Percentiles rank a stretch among this genome's conserved stretches.
Evolutionary conservation across 2,329 filamentous ascomycete genomes (phyloP).

Genomic region (Pyrenochaeta sp.): DNA sequence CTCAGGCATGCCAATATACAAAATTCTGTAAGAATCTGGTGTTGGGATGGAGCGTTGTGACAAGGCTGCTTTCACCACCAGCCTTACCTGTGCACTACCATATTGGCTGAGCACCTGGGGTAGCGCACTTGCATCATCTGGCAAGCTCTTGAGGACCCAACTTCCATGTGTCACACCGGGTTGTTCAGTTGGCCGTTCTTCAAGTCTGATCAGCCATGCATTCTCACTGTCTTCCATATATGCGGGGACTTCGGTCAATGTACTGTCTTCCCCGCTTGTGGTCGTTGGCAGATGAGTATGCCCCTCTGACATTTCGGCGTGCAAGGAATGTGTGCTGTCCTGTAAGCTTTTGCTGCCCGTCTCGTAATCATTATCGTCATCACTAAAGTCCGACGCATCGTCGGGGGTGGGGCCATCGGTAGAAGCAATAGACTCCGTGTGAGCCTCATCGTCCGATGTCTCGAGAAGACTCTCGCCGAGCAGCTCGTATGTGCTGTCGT

Average conservation of each 20-base stretch:
- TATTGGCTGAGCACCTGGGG: constrained; percentile 38
- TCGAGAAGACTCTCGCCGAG: constrained; percentile 42
- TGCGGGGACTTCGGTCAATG: constrained; percentile 37
- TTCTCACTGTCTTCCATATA: constrained; percentile 33
- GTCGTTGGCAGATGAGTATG: constrained; percentile 25
- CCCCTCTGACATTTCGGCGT: constrained; percentile 19
- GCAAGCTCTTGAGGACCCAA: constrained; percentile 33
- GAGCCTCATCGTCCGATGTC: constrained; percentile 48
- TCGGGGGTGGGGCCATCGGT: constrained; percentile 45
- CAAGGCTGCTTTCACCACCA: constrained; percentile 40
- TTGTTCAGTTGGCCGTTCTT: constrained; percentile 29
- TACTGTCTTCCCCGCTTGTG: constrained; percentile 37
- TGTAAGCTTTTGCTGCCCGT: constrained; percentile 26
- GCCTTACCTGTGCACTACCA: constrained; percentile 33
- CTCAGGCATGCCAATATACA: constrained; percentile 43
- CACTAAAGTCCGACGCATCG: constrained; percentile 42
- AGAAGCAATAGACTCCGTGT: constrained; percentile 49
- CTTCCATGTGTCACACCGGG: constrained; percentile 23
- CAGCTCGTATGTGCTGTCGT: constrained; percentile 48
- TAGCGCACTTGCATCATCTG: constrained; percentile 27
- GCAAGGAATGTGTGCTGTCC: constrained; percentile 29
- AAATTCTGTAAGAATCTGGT: constrained; percentile 40
- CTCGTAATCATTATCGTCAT: constrained; percentile 43
- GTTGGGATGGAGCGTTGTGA: constrained; percentile 33
- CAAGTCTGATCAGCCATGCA: constrained; percentile 30